Conservation (phyloP, 495 filamentous ascomycete species). For the Talaromyces adpressus region DNA sequence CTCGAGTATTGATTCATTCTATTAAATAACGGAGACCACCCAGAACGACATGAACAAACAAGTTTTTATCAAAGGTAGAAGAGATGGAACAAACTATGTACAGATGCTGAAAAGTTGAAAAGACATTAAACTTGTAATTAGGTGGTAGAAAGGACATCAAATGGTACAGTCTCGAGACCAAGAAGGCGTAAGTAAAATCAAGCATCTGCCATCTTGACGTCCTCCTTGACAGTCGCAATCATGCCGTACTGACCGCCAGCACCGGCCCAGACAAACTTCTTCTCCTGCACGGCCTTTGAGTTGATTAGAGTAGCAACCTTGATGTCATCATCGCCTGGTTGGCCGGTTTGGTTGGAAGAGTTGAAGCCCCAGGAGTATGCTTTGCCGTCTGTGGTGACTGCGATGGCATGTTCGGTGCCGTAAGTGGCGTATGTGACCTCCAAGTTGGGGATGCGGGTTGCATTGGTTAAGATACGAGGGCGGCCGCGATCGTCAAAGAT, state of each 20-base stretch:
- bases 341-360: conserved; percentile 56
- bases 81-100: background rate
- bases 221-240: conserved; percentile 27
- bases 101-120: background rate
- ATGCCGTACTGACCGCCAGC: conserved; percentile 60
- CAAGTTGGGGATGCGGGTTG: conserved; percentile 30
- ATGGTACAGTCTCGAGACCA: background rate
- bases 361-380: conserved; percentile 60
- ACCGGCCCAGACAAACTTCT: conserved; percentile 50
- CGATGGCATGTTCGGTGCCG: conserved; percentile 53
- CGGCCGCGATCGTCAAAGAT: conserved; percentile 47
- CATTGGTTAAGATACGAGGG: conserved; percentile 51
- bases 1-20: background rate
- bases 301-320: conserved; percentile 50
- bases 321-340: conserved; percentile 50
- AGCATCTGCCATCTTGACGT: background rate
- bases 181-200: background rate
- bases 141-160: background rate
- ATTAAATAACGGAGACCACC: background rate
- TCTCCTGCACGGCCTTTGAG: conserved; percentile 51
- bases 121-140: background rate
- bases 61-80: background rate
- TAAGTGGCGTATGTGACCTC: conserved; percentile 28
- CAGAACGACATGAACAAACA: background rate
- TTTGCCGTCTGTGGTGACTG: conserved; percentile 47